Evolutionary conservation across 257 asterid genomes (phyloP).

Genomic region (Salvia hispanica): DNA sequence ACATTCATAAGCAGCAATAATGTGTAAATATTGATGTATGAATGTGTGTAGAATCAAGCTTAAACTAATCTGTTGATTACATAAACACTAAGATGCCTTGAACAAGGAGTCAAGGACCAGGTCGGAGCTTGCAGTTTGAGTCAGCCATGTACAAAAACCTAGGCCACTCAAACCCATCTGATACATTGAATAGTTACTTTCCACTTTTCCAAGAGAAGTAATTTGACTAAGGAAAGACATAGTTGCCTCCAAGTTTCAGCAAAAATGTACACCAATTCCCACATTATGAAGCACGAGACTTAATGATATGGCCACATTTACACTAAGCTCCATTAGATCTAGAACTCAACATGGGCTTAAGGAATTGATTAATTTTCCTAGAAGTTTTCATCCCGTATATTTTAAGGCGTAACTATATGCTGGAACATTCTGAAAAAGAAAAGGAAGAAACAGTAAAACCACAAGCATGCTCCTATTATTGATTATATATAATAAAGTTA

Average conservation of each 20-base stretch:
- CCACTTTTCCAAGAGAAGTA: conserved; percentile 9
- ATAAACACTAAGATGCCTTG: not conserved
- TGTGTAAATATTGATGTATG: not conserved
- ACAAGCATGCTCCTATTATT: not conserved
- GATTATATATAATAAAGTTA: not conserved
- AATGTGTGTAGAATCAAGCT: conserved; percentile 6
- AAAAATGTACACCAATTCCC: conserved; percentile 7
- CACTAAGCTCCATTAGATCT: not conserved
- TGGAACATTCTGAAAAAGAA: not conserved
- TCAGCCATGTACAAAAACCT: conserved; percentile 9
- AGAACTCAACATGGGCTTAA: not conserved
- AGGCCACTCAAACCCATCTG: conserved; percentile 6
- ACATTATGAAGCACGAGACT: not conserved
- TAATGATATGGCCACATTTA: not conserved
- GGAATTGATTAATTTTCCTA: not conserved
- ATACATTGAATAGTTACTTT: conserved; percentile 21
- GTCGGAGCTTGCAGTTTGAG: conserved; percentile 24
- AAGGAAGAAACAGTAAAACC: not conserved
- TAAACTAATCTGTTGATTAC: conserved; percentile 12
- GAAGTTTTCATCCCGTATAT: not conserved
- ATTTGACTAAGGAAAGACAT: conserved; percentile 10
- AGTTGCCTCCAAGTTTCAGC: conserved; percentile 19
- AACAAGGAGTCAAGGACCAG: not conserved
- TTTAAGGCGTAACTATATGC: not conserved
- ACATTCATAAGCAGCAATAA: conserved; percentile 13